Conservation (phyloP, 192 early-diverging fungal species). For the Funneliformis mosseae region DNA sequence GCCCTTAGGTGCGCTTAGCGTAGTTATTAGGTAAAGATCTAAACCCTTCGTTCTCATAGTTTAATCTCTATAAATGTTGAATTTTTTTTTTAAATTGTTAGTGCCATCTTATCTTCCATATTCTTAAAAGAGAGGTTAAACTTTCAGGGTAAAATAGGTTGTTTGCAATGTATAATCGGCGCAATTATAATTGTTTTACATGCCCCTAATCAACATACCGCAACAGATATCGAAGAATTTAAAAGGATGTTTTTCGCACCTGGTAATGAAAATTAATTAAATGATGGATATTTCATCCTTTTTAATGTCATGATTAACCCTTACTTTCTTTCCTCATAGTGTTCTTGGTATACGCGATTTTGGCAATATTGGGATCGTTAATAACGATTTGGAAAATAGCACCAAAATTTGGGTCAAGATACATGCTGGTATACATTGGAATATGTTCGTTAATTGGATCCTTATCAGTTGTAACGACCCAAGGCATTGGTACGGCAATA, state of each 20-base stretch:
- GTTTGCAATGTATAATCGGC: conserved; percentile 65
- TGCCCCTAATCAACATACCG: conserved; percentile 64
- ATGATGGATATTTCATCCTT: not conserved
- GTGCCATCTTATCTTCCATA: conserved; percentile 62
- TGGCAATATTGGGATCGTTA: conserved; percentile 46
- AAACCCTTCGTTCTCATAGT: not conserved
- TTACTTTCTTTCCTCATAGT: conserved; percentile 21
- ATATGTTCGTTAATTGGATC: conserved; percentile 65
- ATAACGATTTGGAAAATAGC: conserved; percentile 57
- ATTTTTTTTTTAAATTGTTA: conserved; percentile 24
- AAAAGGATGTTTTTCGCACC: conserved; percentile 61
- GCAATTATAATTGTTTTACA: conserved; percentile 56
- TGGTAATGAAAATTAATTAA: conserved; percentile 43
- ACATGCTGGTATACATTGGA: conserved; percentile 52
- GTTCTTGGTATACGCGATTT: conserved; percentile 54
- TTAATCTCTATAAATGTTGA: not conserved
- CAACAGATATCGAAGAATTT: conserved; percentile 79
- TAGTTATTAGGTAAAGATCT: conserved; percentile 69
- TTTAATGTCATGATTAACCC: not conserved
- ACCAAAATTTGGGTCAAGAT: conserved; percentile 60
- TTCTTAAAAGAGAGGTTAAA: conserved; percentile 68
- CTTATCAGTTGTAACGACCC: conserved; percentile 65
- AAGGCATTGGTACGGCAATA: conserved; percentile 69
- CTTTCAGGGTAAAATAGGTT: conserved; percentile 66
- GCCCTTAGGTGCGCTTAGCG: conserved; percentile 89